These are phyloP conservation scores for Ceraceosorus bombacis DNA, from an alignment of 1,284 basidiomycete genomes.

Conservation along the genomic window DNA sequence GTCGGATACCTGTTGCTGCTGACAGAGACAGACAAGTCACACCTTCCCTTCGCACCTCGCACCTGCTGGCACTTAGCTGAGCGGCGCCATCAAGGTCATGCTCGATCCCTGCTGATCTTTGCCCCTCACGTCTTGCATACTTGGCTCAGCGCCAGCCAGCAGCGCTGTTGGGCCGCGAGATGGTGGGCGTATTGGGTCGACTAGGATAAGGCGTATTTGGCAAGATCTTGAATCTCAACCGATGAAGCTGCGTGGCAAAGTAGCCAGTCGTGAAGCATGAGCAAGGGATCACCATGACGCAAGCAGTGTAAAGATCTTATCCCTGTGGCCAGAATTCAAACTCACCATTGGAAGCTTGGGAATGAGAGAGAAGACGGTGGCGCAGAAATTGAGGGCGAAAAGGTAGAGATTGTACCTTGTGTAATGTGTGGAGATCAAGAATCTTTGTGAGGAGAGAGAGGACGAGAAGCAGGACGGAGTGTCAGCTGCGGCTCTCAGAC, in stretches of 20 bases:
- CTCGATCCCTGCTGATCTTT: too few relatives aligned
- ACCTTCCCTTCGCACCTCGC: too few relatives aligned
- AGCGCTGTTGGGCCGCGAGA: slow-evolving; percentile 16
- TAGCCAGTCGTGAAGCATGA: neutral
- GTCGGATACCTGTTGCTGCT: too few relatives aligned
- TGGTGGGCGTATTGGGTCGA: slow-evolving; percentile 31
- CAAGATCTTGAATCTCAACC: slow-evolving; percentile 30
- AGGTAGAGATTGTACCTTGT: slow-evolving; percentile 72
- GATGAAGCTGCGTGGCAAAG: slow-evolving; percentile 17
- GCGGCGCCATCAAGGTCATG: too few relatives aligned
- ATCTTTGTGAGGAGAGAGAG: slow-evolving; percentile 54
- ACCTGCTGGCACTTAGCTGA: too few relatives aligned
- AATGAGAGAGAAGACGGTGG: slow-evolving; percentile 75
- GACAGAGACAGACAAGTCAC: too few relatives aligned
- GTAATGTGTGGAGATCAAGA: slow-evolving; percentile 95
- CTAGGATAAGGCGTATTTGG: slow-evolving; percentile 28
- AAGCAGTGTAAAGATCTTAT: neutral
- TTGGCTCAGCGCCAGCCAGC: slow-evolving; percentile 9
- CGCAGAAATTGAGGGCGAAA: slow-evolving; percentile 83
- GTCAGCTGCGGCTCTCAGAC: neutral
- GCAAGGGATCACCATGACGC: neutral
- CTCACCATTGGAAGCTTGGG: slow-evolving; percentile 86
- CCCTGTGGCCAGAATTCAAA: neutral
- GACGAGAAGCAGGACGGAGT: neutral
- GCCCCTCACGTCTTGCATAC: neutral